phyloP scores from a whole-genome alignment of 352 stramenopile species.

The Globisporangium nodosum region DNA sequence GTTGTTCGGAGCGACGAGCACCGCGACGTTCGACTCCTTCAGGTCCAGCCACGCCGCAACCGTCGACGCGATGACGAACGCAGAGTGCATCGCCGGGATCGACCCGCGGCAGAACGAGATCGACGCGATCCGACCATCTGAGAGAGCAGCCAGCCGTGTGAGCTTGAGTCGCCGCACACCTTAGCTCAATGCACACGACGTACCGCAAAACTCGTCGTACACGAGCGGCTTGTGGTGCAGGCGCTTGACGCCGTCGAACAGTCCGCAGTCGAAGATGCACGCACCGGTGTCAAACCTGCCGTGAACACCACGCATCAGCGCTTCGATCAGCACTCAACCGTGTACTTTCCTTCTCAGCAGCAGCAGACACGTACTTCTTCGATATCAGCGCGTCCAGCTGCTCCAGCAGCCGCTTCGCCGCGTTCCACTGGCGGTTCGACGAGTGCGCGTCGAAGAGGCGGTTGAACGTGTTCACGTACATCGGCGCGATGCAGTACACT shows the following conservation, averaged over 20 bases:
- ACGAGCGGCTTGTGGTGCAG: constrained; percentile 77
- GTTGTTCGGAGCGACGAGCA: constrained; percentile 79
- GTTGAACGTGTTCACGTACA: constrained; percentile 75
- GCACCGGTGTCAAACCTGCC: constrained; percentile 69
- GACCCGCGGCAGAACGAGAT: constrained; percentile 66
- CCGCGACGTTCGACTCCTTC: constrained; percentile 66
- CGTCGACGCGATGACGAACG: constrained; percentile 78
- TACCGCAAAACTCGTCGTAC: constrained; percentile 85
- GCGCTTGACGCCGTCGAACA: constrained; percentile 81
- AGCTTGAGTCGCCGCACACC: neutral
- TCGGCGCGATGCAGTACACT: constrained; percentile 73
- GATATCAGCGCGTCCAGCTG: constrained; percentile 57
- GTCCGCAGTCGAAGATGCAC: constrained; percentile 81
- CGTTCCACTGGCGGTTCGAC: constrained; percentile 59
- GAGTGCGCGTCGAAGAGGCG: constrained; percentile 61
- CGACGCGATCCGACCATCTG: constrained; percentile 77
- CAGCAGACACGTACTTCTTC: constrained; percentile 35
- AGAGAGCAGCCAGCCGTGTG: neutral
- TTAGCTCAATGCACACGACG: constrained; percentile 1
- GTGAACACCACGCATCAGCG: neutral
- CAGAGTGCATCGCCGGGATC: constrained; percentile 81
- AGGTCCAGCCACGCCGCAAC: constrained; percentile 79
- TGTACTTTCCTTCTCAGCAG: neutral
- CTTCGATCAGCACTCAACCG: neutral
- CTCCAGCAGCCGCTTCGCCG: constrained; percentile 65